Percentiles rank a stretch among this genome's conserved stretches.
phyloP scores from a whole-genome alignment of 2,329 filamentous ascomycete species.

The Aureobasidium vineae region DNA sequence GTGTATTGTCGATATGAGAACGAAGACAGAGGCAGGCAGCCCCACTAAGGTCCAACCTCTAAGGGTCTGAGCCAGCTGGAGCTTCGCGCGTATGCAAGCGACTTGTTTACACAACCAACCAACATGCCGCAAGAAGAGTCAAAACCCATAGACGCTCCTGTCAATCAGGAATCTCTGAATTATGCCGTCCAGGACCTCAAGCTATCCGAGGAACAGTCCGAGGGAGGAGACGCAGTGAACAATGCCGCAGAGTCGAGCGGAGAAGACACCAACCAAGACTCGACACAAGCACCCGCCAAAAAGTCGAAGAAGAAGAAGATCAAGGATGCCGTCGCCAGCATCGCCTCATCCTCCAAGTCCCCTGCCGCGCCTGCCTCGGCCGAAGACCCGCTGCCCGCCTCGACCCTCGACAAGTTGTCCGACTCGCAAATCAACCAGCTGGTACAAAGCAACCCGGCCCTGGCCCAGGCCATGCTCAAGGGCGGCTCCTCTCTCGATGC shows the following conservation, averaged over 20 bases:
- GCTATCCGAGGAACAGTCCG: slow-evolving; percentile 36
- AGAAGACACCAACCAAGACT: not conserved
- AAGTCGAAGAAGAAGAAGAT: slow-evolving; percentile 61
- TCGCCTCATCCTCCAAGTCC: slow-evolving; percentile 25
- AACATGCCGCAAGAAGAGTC: slow-evolving; percentile 59
- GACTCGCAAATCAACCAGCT: slow-evolving; percentile 27
- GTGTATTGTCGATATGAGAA: no score
- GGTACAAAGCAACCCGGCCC: slow-evolving; percentile 28
- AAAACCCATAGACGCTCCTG: slow-evolving; percentile 57
- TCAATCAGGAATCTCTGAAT: slow-evolving; percentile 50
- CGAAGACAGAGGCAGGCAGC: not conserved
- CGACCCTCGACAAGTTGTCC: slow-evolving; percentile 25
- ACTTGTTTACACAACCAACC: slow-evolving; percentile 1
- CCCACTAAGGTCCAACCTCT: not conserved
- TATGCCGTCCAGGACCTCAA: slow-evolving; percentile 49
- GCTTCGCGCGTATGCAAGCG: slow-evolving; percentile 1
- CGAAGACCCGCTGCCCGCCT: slow-evolving; percentile 25
- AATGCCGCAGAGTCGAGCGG: not conserved
- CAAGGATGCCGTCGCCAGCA: slow-evolving; percentile 37
- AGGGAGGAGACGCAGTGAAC: slow-evolving; percentile 34
- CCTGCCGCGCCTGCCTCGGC: slow-evolving; percentile 27
- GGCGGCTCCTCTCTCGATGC: not conserved
- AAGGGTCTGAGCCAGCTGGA: not conserved
- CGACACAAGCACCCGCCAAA: slow-evolving; percentile 52
- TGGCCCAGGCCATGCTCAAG: slow-evolving; percentile 26